Base-by-base conservation (phyloP, 208 protist genomes). In the Phytomonas serpens region DNA sequence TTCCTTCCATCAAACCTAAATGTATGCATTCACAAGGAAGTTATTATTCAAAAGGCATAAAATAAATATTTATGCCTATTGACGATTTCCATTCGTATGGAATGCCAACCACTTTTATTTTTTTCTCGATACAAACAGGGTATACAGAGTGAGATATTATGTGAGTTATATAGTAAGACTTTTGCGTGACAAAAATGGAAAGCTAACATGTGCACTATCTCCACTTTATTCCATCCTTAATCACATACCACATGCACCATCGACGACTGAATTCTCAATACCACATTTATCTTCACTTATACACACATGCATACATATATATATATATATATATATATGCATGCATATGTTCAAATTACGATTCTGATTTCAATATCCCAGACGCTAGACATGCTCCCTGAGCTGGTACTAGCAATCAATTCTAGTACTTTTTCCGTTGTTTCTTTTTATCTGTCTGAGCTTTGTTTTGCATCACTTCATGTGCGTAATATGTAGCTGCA, bases 391-490 rank as follows among this genome's bases (percentile, higher is more conserved):
- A 64, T 23, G 19, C 32, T 9, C 61, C 29, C 61, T 9, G 61
- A 14, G 9, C 30, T 34, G 7, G 11, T 1, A 33, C 3, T 51
- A 62, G 14, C 19, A 16, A 13, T 47, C 2, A 14, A 14, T 51
- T 16, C 68, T 72, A 78, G 62, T 77, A 87, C 27, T 82, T 74
- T 37, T 70, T 74, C 16, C 74, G 77, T 71, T 85, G 81, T 74
- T 76, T 34, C 76, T 75, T 57, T 0, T 78, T 77, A 27, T 79
- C 79, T 10, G 81, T 75, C 32, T 85, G 78, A 10, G 85, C 78
- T 10, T 82, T 76, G 73, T 90, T 81, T 71, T 92, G 86, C 72
- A 86, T 81, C 33, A 79, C 74, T n/a, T 67, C 73, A 79, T 93
- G 87, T 16, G 86, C 74, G 40, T 77, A 61, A 78, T 95, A 95